Conservation (phyloP, 2,329 filamentous ascomycete species). For the Ploettnerulaceae sp. region DNA sequence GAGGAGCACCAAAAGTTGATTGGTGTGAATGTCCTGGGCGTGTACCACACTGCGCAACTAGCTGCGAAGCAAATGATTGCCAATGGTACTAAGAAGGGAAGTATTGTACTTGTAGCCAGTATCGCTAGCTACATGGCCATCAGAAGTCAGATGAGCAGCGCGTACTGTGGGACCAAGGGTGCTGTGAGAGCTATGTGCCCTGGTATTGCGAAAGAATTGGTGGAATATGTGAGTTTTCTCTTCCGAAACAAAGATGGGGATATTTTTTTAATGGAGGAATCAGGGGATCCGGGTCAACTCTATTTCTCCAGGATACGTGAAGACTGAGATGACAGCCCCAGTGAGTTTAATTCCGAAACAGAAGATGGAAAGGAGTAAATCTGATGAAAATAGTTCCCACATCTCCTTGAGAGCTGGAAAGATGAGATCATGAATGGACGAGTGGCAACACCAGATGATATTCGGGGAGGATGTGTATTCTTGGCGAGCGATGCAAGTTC, state of each 20-base stretch:
- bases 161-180: slow-evolving; percentile 45
- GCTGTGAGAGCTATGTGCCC: slow-evolving; percentile 44
- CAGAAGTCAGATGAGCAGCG: slow-evolving; percentile 43
- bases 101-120: slow-evolving; percentile 49
- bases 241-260: neutral
- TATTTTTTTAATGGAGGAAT: neutral
- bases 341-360: slow-evolving; percentile 1
- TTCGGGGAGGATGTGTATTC: slow-evolving; percentile 44
- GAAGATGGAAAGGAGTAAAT: neutral
- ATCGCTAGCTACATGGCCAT: slow-evolving; percentile 50
- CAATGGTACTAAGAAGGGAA: slow-evolving; percentile 46
- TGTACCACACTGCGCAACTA: slow-evolving; percentile 36
- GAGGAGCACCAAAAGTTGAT: slow-evolving; percentile 40
- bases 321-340: slow-evolving; percentile 25
- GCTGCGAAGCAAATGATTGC: slow-evolving; percentile 36
- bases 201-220: slow-evolving; percentile 43
- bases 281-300: slow-evolving; percentile 41
- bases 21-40: slow-evolving; percentile 46
- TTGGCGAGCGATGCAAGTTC: slow-evolving; percentile 56
- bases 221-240: slow-evolving; percentile 28
- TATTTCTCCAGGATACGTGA: slow-evolving; percentile 35
- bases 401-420: slow-evolving; percentile 34
- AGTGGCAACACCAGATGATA: slow-evolving; percentile 31
- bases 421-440: slow-evolving; percentile 35
- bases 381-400: slow-evolving; percentile 16